Evolutionary conservation across 495 filamentous ascomycete genomes (phyloP).

Genomic region (Recurvomyces mirabilis): DNA sequence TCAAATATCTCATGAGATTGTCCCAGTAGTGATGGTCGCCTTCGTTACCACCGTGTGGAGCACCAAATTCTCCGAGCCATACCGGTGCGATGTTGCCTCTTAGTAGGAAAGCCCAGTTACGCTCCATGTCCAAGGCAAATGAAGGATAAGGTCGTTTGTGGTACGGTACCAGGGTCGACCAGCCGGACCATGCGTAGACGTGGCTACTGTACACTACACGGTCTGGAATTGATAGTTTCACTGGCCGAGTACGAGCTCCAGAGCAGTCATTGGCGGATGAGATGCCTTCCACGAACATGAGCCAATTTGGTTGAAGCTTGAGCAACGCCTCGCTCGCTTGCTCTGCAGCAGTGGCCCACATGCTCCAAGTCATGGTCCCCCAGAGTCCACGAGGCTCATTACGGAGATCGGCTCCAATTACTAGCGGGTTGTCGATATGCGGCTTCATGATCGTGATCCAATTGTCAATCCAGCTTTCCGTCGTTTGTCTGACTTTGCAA

Average conservation of each 20-base stretch:
- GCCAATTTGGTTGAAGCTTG: conserved; percentile 45
- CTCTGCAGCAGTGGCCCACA: conserved; percentile 49
- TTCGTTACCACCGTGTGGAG: conserved; percentile 35
- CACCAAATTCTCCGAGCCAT: conserved; percentile 52
- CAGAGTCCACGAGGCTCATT: conserved; percentile 52
- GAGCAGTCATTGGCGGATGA: conserved; percentile 48
- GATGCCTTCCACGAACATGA: conserved; percentile 51
- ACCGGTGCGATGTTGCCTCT: conserved; percentile 46
- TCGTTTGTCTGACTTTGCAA: conserved; percentile 44
- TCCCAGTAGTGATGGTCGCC: conserved; percentile 50
- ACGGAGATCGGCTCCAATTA: conserved; percentile 48
- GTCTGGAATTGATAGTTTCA: conserved; percentile 39
- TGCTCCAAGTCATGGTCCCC: conserved; percentile 50
- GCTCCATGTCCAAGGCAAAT: conserved; percentile 45
- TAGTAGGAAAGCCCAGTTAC: conserved; percentile 51
- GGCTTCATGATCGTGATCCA: conserved; percentile 48
- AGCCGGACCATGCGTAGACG: conserved; percentile 52
- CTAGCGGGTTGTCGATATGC: conserved; percentile 39
- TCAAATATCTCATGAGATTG: conserved; percentile 44
- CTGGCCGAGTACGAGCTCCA: conserved; percentile 38
- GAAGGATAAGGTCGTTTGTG: conserved; percentile 41
- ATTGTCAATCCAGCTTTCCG: conserved; percentile 47
- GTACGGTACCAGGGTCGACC: conserved; percentile 45
- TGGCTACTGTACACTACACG: conserved; percentile 51
- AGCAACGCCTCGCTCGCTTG: conserved; percentile 43